Evolutionary conservation across 371 early-diverging fungal genomes (phyloP), one percentile per base, ranked within the genome.

Genomic region (Mucor lusitanicus): DNA sequence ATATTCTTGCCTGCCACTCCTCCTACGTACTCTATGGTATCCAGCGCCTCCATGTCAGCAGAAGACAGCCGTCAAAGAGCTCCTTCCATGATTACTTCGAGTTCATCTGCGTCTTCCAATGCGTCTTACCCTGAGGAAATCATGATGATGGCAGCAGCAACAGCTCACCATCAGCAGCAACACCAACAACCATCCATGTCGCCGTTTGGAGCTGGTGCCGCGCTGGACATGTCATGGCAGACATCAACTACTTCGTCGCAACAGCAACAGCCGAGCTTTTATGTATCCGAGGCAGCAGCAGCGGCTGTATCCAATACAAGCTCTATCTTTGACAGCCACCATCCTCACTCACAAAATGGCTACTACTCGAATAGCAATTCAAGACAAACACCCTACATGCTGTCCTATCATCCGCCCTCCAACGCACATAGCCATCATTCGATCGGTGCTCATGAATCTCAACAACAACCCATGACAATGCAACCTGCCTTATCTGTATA

Each of bases 1-100:
- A 74, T 76, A 6, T 66, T 72, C 42, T 64, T 73, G n/a, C 79
- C 77, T 21, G 72, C 64, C 25, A 69, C 74, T 7, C 74, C 81
- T 58, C 73, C 77, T 11, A 71, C 65, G 17, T 76, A 76, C 64
- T 48, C 62, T 8, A 62, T 62, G 62, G 40, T 61, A n/a, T n/a
- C 61, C 3, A 46, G 39, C 6, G 13, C 48, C 19, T 55, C 68
- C 27, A 46, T 60, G 30, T 27, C 48, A n/a, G 37, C 61, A 50
- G 63, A 68, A 57, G 44, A 60, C 13, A 42, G 25, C 25, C 58
- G 63, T n/a, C 59, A 59, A 53, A 30, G 64, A 33, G 64, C 69
- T 39, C 69, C 69, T 37, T 63, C 69, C 1, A 63, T 69, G 64
- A 59, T 69, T 23, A 23, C 64, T n/a, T 69, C 69, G 13, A 58